Evolutionary conservation across 73 alveolate genomes (phyloP).

Genomic region (Blepharisma japonicum): DNA sequence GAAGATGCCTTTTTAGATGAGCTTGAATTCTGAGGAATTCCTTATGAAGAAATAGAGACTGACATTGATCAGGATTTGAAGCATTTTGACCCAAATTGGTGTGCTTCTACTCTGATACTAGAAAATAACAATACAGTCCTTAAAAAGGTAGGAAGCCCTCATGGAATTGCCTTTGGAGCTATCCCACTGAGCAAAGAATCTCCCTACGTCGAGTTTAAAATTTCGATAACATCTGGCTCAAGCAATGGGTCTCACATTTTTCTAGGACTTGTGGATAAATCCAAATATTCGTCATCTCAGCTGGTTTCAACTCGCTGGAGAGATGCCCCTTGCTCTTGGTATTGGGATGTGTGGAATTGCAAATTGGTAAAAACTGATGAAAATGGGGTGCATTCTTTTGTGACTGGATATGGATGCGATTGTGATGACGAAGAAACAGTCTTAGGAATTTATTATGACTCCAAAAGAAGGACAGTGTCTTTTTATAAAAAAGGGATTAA

Average conservation of each 20-base stretch:
- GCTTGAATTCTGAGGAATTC: slow-evolving; percentile 79
- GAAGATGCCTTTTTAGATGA: slow-evolving; percentile 69
- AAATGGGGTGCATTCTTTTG: slow-evolving; percentile 62
- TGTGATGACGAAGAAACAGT: slow-evolving; percentile 73
- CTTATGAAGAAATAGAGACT: slow-evolving; percentile 38
- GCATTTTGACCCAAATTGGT: slow-evolving; percentile 72
- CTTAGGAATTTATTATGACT: slow-evolving; percentile 78
- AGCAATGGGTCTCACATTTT: slow-evolving; percentile 68
- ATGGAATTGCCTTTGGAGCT: slow-evolving; percentile 76
- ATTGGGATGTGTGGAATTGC: slow-evolving; percentile 87
- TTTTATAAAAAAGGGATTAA: slow-evolving; percentile 80
- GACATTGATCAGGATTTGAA: slow-evolving; percentile 37
- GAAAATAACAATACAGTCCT: slow-evolving; percentile 42
- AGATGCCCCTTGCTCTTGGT: slow-evolving; percentile 69
- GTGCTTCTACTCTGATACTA: slow-evolving; percentile 66
- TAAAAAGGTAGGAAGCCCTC: slow-evolving; percentile 55
- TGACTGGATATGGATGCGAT: slow-evolving; percentile 79
- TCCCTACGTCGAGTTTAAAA: slow-evolving; percentile 77
- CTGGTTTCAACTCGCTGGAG: slow-evolving; percentile 72
- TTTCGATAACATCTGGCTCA: slow-evolving; percentile 56
- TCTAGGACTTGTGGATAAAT: slow-evolving; percentile 77
- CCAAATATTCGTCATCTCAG: slow-evolving; percentile 54
- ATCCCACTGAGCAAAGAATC: slow-evolving; percentile 52
- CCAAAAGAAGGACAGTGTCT: slow-evolving; percentile 62
- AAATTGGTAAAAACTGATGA: slow-evolving; percentile 77